Evolutionary conservation across 2,329 filamentous ascomycete species (phyloP).

Genomic region (Penicillium sclerotigenum): DNA sequence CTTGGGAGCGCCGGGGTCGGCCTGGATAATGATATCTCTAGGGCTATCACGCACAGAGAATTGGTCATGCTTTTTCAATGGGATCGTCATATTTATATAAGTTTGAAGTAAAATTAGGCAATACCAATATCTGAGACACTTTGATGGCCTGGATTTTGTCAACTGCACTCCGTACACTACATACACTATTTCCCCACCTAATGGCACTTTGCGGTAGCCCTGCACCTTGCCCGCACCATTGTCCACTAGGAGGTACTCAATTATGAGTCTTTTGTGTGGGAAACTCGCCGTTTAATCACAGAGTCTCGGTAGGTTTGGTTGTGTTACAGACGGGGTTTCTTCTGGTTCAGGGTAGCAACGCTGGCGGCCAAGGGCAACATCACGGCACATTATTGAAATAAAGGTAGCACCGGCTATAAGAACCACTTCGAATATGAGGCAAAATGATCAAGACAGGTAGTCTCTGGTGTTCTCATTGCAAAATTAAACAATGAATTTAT

Average conservation of each 20-base stretch:
- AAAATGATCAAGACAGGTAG: background rate
- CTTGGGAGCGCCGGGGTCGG: background rate
- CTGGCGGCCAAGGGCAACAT: background rate
- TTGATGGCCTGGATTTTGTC: background rate
- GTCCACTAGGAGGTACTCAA: conserved; percentile 3
- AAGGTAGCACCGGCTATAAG: background rate
- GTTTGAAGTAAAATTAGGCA: background rate
- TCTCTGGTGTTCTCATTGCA: background rate
- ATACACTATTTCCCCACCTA: background rate
- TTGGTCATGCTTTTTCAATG: conserved; percentile 1
- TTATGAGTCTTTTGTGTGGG: background rate
- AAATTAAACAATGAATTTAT: conserved; percentile 1
- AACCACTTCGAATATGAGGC: background rate
- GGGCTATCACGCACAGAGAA: background rate
- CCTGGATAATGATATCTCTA: background rate
- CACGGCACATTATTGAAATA: background rate
- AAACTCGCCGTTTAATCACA: background rate
- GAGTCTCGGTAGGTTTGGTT: background rate
- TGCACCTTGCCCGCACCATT: background rate
- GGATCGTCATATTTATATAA: background rate
- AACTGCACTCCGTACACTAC: background rate
- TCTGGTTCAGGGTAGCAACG: background rate
- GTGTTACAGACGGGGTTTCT: background rate
- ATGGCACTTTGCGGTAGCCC: background rate
- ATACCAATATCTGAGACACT: background rate